These are phyloP conservation scores for Clavispora santaluciae DNA, from an alignment of 805 yeast species.

Conservation along the genomic window DNA sequence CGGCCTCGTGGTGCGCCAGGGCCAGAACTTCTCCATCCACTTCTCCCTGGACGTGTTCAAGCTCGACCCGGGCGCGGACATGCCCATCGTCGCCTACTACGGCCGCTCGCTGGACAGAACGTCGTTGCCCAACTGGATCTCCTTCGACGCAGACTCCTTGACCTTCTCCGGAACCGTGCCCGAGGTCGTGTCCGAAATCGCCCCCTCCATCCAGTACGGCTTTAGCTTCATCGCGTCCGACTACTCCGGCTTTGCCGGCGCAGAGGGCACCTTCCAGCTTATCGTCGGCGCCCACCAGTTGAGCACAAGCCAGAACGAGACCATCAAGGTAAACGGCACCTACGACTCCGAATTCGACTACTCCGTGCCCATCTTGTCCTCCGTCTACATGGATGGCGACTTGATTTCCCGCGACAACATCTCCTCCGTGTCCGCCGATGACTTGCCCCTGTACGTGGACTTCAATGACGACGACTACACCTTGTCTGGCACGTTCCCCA, in stretches of 20 bases:
- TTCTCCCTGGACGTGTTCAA: slow-evolving; percentile 61
- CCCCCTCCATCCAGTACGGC: slow-evolving; percentile 73
- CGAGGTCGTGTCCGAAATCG: slow-evolving; percentile 74
- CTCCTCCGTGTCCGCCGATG: slow-evolving; percentile 41
- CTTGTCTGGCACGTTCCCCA: slow-evolving; percentile 56
- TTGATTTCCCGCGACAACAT: slow-evolving; percentile 48
- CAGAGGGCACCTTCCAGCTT: slow-evolving; percentile 62
- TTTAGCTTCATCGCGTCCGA: slow-evolving; percentile 79
- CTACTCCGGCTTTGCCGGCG: slow-evolving; percentile 66
- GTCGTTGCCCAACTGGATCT: slow-evolving; percentile 88
- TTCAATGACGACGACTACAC: slow-evolving; percentile 36
- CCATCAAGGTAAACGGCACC: slow-evolving; percentile 63
- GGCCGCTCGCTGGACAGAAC: slow-evolving; percentile 80
- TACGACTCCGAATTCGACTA: slow-evolving; percentile 50
- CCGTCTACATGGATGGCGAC: slow-evolving; percentile 61
- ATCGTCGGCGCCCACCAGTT: slow-evolving; percentile 86
- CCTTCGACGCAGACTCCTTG: slow-evolving; percentile 56
- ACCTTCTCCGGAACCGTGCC: slow-evolving; percentile 88
- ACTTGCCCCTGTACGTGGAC: slow-evolving; percentile 59
- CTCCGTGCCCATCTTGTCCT: slow-evolving; percentile 55
- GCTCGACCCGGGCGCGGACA: slow-evolving; percentile 37
- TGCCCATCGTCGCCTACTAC: slow-evolving; percentile 60
- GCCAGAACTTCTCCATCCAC: slow-evolving; percentile 57
- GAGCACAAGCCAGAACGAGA: slow-evolving; percentile 57
- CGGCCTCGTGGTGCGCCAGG: slow-evolving; percentile 72